These are phyloP conservation scores for Primulina huaijiensis DNA, from an alignment of 257 asterid species.

Conservation along the genomic window DNA sequence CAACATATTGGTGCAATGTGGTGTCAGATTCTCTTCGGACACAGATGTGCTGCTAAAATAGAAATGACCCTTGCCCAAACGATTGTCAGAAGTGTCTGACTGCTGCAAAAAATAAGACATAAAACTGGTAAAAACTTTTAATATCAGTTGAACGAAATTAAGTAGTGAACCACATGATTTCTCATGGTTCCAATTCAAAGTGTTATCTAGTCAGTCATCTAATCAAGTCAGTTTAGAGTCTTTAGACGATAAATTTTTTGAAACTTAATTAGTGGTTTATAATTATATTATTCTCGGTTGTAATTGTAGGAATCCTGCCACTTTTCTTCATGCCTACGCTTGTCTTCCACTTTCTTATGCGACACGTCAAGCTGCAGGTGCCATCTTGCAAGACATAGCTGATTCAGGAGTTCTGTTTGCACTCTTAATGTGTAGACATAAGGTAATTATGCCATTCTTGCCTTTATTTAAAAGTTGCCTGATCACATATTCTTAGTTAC, in stretches of 20 bases:
- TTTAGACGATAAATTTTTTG: background rate
- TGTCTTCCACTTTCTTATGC: conserved; percentile 86
- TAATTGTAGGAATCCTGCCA: conserved; percentile 83
- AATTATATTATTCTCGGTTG: conserved; percentile 22
- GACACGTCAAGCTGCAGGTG: conserved; percentile 94
- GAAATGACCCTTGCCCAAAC: background rate
- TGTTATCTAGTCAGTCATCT: conserved; percentile 20
- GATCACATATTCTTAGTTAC: conserved; percentile 9
- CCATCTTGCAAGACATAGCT: conserved; percentile 88
- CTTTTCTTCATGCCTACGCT: conserved; percentile 93
- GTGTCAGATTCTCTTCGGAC: background rate
- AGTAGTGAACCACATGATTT: conserved; percentile 12
- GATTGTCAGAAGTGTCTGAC: background rate
- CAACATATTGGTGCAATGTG: background rate
- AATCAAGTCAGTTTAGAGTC: background rate
- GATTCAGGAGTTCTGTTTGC: conserved; percentile 90
- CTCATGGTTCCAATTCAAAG: conserved; percentile 4
- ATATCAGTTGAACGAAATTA: conserved; percentile 9
- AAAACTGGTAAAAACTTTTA: background rate
- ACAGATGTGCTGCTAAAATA: background rate
- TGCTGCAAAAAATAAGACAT: background rate
- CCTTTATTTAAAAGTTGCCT: conserved; percentile 18
- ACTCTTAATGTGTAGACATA: conserved; percentile 88
- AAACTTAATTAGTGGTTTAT: conserved; percentile 11
- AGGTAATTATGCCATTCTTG: conserved; percentile 45